Base-by-base conservation (phyloP, 305 asterid species). In the Nicotiana rustica region DNA sequence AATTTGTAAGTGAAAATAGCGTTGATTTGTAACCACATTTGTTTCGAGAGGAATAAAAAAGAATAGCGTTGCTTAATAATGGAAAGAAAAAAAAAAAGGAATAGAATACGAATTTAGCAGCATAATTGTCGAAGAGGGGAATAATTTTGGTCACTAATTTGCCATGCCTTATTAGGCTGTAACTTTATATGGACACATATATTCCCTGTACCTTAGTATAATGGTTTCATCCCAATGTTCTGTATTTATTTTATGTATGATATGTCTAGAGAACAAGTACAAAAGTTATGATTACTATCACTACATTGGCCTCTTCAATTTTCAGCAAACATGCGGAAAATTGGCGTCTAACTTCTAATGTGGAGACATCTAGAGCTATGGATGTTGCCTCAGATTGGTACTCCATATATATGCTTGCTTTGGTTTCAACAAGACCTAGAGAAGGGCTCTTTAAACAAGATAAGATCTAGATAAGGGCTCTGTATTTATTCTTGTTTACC, bases 351-450 rank as follows among this genome's bases (percentile, higher is more conserved):
- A 47, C 79, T 73, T 21, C 29, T 13, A 25, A 75, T 52, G 29
- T 52, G 65, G 79, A 75, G 47, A 75, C 80, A 75, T 29, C 17
- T 41, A 52, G 0, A 75, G 25, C 17, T 75, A 21, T 29, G 29
- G 25, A 52, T 52, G 59, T 52, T 14, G 5, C 17, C 59, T 3
- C 59, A 52, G 13, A 44, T 71, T 19, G 19, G 60, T 44, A 12
- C 3, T 44, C 49, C 3, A 44, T 44, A 2, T 1, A 47, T 17
- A 25, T 6, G 2, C 4, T 18, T 41, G 57, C 10, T 13, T 21
- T 73, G 18, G 60, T 49, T 25, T 73, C 13, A 73, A 21, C 25
- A 73, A 73, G 44, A 73, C 6, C 31, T 29, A 29, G 31, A 29
- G 76, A 25, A 25, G 29, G 29, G 29, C 29, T 25, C 29, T 25